phyloP scores from a whole-genome alignment of 495 filamentous ascomycete species.

The Xylaria telfairii region DNA sequence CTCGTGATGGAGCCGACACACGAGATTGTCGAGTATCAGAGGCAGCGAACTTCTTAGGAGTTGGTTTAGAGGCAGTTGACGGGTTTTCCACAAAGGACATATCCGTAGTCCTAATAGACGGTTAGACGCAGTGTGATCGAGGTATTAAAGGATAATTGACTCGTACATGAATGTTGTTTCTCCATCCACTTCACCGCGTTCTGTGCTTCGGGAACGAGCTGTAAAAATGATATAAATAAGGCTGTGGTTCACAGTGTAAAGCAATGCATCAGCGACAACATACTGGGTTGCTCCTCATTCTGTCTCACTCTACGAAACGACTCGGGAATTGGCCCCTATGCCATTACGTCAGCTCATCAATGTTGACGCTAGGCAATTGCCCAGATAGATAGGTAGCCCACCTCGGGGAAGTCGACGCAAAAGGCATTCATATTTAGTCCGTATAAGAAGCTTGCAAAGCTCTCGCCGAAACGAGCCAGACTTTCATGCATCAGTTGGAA shows the following conservation, averaged over 20 bases:
- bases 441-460: constrained; percentile 93
- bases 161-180: constrained; percentile 91
- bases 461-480: constrained; percentile 91
- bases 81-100: constrained; percentile 94
- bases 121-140: constrained; percentile 29
- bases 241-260: neutral
- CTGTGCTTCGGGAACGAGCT: constrained; percentile 37
- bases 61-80: constrained; percentile 70
- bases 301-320: constrained; percentile 72
- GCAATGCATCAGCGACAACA: neutral
- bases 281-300: constrained; percentile 53
- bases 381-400: constrained; percentile 35
- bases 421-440: constrained; percentile 99
- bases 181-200: constrained; percentile 46
- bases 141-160: neutral
- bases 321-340: constrained; percentile 57
- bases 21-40: constrained; percentile 53
- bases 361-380: neutral
- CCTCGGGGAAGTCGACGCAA: constrained; percentile 97
- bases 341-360: constrained; percentile 4
- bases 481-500: constrained; percentile 97
- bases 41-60: constrained; percentile 65
- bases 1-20: constrained; percentile 48
- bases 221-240: constrained; percentile 8
- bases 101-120: constrained; percentile 77